Base-by-base conservation (phyloP, 192 early-diverging fungal genomes). In the Piromyces finnis region DNA sequence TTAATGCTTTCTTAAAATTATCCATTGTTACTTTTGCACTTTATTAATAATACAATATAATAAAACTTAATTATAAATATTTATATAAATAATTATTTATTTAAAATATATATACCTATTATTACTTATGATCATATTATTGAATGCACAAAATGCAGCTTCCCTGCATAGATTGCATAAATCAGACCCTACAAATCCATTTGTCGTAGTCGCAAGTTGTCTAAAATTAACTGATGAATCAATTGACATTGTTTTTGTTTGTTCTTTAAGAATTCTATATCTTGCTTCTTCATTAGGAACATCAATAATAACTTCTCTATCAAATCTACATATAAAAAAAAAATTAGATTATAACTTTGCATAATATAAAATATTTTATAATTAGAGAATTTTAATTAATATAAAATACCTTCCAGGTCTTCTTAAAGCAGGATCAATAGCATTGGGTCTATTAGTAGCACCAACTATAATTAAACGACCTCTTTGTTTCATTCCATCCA, bases 171-270 rank as follows among this genome's bases (percentile, higher is more conserved):
- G 80, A 0, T 95, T 90, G 0, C 89, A 87, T 59, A 99, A 85
- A 88, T 99, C 98, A 0, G 98, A 95, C 68, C 93, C 96, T 12
- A 98, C 97, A 84, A 93, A 98, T 4, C 97, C 97, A 84, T 94
- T 94, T 12, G 95, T 97, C 79, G 86, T 82, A 36, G 85, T 81
- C 0, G 93, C 91, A 36, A 86, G 22, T 17, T 78, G 82, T 81
- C 85, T 83, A 16, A 92, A 78, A 81, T 92, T 87, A 0, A 95
- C 87, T 36, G 83, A 83, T 14, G 78, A 30, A 77, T 78, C 84
- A 16, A 94, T 36, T 4, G 90, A 84, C 88, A 95, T 88, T 18
- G 81, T 83, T 12, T 83, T 80, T 37, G 89, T 87, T 81, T 93
- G 85, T 22, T 87, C 84, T 9, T 79, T 77, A 28, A 99, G 85